Percentiles rank a stretch among this genome's conserved stretches.
These are phyloP conservation scores for Stachybotrys chlorohalonatus DNA, from an alignment of 2,329 filamentous ascomycete species.

Conservation along the genomic window DNA sequence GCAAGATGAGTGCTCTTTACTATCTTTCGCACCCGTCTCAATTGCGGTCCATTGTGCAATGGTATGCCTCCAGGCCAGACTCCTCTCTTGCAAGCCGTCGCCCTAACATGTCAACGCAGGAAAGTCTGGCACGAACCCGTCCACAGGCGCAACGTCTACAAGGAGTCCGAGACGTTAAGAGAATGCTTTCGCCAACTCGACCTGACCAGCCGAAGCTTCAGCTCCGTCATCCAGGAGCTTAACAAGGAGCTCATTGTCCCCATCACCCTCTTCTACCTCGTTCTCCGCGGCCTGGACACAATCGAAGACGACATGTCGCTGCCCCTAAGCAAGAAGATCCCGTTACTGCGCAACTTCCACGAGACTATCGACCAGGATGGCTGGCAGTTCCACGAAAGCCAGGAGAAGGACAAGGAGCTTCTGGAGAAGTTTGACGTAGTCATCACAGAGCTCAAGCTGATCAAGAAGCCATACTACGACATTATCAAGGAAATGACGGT, in stretches of 20 bases:
- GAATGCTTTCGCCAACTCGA: conserved; percentile 83
- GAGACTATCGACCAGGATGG: conserved; percentile 70
- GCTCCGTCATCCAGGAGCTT: conserved; percentile 87
- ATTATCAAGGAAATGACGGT: conserved; percentile 90
- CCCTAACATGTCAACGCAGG: conserved; percentile 38
- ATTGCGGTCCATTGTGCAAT: conserved; percentile 79
- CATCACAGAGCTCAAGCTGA: conserved; percentile 74
- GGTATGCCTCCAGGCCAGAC: conserved; percentile 42
- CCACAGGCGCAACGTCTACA: conserved; percentile 67
- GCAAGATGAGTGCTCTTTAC: conserved; percentile 58
- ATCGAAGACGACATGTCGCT: conserved; percentile 99
- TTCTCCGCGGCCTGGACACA: conserved; percentile 89
- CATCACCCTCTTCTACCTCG: conserved; percentile 84
- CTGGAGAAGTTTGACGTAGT: conserved; percentile 88
- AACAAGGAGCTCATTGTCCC: conserved; percentile 90
- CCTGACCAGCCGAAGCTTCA: conserved; percentile 86
- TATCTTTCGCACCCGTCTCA: conserved; percentile 67
- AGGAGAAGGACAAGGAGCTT: conserved; percentile 91
- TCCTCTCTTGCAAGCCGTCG: background rate
- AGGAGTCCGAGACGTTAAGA: conserved; percentile 65
- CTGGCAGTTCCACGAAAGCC: conserved; percentile 82
- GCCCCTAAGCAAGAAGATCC: conserved; percentile 70
- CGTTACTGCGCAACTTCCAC: conserved; percentile 75
- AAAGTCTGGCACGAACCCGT: conserved; percentile 96
- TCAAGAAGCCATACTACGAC: conserved; percentile 73